These are phyloP conservation scores for Yarrowia bubula DNA, from an alignment of 805 yeast genomes.

Conservation along the genomic window DNA sequence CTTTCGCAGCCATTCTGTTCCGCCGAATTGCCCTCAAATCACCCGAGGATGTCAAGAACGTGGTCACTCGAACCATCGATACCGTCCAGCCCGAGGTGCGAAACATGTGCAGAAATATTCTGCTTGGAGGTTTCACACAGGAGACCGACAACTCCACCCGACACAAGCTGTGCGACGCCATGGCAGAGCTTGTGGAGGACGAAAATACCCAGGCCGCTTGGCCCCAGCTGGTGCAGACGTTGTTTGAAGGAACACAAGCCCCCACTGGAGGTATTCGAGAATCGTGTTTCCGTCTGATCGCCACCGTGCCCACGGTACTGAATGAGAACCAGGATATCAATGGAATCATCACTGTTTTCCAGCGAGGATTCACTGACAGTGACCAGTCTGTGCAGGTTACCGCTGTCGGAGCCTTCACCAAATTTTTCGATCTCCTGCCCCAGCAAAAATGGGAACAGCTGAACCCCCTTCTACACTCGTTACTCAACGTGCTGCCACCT, in stretches of 20 bases:
- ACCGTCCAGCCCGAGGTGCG: slow-evolving; percentile 58
- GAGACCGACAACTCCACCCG: slow-evolving; percentile 74
- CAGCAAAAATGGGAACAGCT: slow-evolving; percentile 73
- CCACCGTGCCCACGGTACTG: slow-evolving; percentile 78
- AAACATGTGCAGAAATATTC: slow-evolving; percentile 58
- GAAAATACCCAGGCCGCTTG: slow-evolving; percentile 46
- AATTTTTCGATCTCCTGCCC: slow-evolving; percentile 80
- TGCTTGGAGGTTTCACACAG: slow-evolving; percentile 70
- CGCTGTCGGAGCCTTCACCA: slow-evolving; percentile 88
- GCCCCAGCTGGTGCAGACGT: slow-evolving; percentile 76
- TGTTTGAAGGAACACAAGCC: slow-evolving; percentile 61
- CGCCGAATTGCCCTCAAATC: slow-evolving; percentile 80
- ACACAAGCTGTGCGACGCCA: slow-evolving; percentile 90
- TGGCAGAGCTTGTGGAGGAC: slow-evolving; percentile 73
- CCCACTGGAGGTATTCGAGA: slow-evolving; percentile 72
- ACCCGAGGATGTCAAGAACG: slow-evolving; percentile 62
- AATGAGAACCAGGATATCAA: slow-evolving; percentile 53
- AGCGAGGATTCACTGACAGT: slow-evolving; percentile 74
- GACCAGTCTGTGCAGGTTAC: slow-evolving; percentile 85
- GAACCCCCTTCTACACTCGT: slow-evolving; percentile 75
- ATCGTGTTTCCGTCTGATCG: slow-evolving; percentile 83
- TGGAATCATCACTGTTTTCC: slow-evolving; percentile 66
- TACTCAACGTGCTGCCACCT: slow-evolving; percentile 83
- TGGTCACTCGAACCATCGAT: slow-evolving; percentile 77
- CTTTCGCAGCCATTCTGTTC: slow-evolving; percentile 84